Percentiles rank a stretch among this genome's conserved stretches.
Evolutionary conservation across 805 yeast species (phyloP).

Genomic region (Saturnispora saitoi): DNA sequence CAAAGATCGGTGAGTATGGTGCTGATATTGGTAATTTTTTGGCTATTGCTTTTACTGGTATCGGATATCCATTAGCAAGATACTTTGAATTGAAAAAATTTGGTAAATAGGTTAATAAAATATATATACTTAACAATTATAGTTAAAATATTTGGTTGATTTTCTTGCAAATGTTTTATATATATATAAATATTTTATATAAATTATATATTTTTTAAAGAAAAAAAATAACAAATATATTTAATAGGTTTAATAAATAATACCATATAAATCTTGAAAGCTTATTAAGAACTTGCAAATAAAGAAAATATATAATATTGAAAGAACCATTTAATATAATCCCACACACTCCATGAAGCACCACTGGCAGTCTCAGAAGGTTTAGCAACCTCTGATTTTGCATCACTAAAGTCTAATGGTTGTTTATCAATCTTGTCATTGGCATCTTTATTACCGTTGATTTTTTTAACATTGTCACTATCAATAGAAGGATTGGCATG

Average conservation of each 20-base stretch:
- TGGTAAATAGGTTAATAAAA: constrained; percentile 33
- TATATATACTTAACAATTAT: too few species aligned
- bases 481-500: too few species aligned
- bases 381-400: not conserved
- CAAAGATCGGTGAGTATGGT: constrained; percentile 51
- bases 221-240: not conserved
- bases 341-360: constrained; percentile 6
- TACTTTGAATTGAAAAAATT: constrained; percentile 52
- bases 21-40: constrained; percentile 83
- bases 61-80: constrained; percentile 57
- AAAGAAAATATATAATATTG: constrained; percentile 14
- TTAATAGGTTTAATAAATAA: not conserved
- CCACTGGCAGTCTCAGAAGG: not conserved
- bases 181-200: not conserved
- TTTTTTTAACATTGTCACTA: not conserved
- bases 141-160: too few species aligned
- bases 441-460: not conserved
- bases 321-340: constrained; percentile 15
- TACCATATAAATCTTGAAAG: not conserved
- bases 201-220: not conserved
- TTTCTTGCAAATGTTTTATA: not conserved
- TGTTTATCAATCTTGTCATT: not conserved
- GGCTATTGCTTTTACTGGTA: constrained; percentile 59
- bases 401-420: not conserved
- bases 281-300: constrained; percentile 7